Base-by-base conservation (phyloP, 768 basidiomycete species). In the Vararia minispora region DNA sequence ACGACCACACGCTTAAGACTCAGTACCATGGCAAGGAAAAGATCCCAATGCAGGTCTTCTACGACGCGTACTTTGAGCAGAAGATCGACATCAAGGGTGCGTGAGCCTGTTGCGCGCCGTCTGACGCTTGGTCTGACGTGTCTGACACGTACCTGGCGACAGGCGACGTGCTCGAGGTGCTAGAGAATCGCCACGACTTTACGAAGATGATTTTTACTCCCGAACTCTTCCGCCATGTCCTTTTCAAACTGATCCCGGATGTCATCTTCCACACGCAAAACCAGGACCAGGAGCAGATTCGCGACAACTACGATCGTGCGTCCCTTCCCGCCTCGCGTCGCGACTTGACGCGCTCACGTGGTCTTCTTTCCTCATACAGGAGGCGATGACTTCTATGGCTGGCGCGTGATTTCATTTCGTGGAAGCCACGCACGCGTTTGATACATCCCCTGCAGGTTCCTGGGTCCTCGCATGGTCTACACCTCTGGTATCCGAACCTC, bases 171-270 rank as follows among this genome's bases (percentile, higher is more conserved):
- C 68, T 99, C 46, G 91, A 97, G 25, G 75, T 87, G 35, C 66
- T 98, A 67, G 95, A 98, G 56, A 81, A 85, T 48, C 78, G 95
- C 38, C 90, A 95, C 50, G 94, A 97, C 64, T 99, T 89, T 86
- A 78, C 88, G 11, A 79, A 79, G 50, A 88, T 97, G 74, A 72
- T 68, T 50, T 87, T 99, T 58, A 98, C 92, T 1, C 66, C 71
- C 11, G 84, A 90, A 55, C 71, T 97, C 38, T 90, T 98, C 71
- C 83, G 84, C 77, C 91, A 94, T 54, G 90, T 98, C 51, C 71
- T 97, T 53, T 76, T 66, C 42, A 72, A 74, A 50, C 68, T 99
- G 52, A 64, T 95, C 45, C 95, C 95, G n/a, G 92, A 95, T 43
- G 86, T 99, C 48, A 69, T 97, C 54, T 63, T 82, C 49, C 95